Evolutionary conservation across 2,329 filamentous ascomycete genomes (phyloP), one percentile per base, ranked within the genome.

Genomic region (Cordyceps sp.): DNA sequence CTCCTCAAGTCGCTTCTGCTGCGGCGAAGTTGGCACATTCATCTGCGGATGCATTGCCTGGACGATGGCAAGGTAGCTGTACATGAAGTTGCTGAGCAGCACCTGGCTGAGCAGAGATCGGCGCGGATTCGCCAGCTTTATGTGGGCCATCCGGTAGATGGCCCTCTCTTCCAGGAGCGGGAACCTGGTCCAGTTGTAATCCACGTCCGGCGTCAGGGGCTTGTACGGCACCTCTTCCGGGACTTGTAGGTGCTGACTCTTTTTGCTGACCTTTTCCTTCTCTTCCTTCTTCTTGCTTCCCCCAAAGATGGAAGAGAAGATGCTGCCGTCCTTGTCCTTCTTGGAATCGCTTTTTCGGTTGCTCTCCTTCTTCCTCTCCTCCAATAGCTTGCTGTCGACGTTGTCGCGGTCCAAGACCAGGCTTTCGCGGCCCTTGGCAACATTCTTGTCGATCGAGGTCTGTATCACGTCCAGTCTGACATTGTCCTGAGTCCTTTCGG

Each of bases 1-100:
- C 33, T 73, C 66, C 37, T 74, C 68, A 32, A 70, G 54, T 32
- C 64, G 62, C 47, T 71, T 72, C 49, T 79, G 76, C 45, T 85
- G 84, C 23, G 80, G 75, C 13, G 80, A 86, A 23, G 80, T 71
- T n/a, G 83, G 83, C 27, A 93, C 77, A 46, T 92, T 82, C 58
- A 94, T 82, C 48, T 93, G 83, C 27, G 90, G 90, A 53, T 98
- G 90, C 83, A 94, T 94, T 47, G 92, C 85, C 57, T 98, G 90
- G 29, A 98, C 90, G 54, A 96, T 98, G 39, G 90, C 90, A 41
- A 98, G 69, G 53, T 98, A 98, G 35, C 85, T 90, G 59, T 98
- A 98, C 90, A 98, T 98, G 57, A 98, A 98, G 54, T 98, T 98
- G 57, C 86, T 94, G 42, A 98, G 69, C 36, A 98, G 64, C 16